Evolutionary conservation across 345 rosid genomes (phyloP).

Genomic region (Gossypium stocksii): DNA sequence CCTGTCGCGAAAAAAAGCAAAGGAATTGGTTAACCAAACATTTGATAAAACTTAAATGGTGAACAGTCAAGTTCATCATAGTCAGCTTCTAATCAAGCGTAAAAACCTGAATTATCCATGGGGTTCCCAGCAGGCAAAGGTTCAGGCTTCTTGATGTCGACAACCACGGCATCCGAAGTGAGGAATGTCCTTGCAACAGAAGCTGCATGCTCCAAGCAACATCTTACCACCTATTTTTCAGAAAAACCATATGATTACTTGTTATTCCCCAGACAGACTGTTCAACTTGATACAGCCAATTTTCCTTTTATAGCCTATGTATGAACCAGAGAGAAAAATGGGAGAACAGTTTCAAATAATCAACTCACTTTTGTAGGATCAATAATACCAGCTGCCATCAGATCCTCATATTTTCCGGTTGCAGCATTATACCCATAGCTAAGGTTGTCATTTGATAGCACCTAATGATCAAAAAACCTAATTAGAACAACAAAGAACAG

Average conservation of each 20-base stretch:
- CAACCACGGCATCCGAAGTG: slow-evolving; percentile 96
- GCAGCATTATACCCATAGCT: slow-evolving; percentile 90
- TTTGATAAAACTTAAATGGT: background rate
- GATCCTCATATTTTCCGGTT: slow-evolving; percentile 87
- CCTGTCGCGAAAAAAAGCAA: background rate
- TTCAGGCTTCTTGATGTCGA: slow-evolving; percentile 94
- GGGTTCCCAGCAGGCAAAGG: slow-evolving; percentile 67
- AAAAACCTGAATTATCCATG: slow-evolving; percentile 88
- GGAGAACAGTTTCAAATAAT: background rate
- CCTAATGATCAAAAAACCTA: slow-evolving; percentile 33
- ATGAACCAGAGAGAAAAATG: background rate
- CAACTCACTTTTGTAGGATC: slow-evolving; percentile 82
- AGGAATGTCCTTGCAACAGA: slow-evolving; percentile 97
- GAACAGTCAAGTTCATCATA: background rate
- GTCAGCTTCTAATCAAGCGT: background rate
- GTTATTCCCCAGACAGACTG: background rate
- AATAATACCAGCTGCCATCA: slow-evolving; percentile 94
- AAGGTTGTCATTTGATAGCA: slow-evolving; percentile 67
- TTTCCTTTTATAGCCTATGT: background rate
- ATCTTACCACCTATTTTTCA: slow-evolving; percentile 79
- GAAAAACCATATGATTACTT: background rate
- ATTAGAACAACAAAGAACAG: background rate
- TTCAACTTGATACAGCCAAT: background rate
- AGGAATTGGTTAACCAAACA: background rate
- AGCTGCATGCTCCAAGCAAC: slow-evolving; percentile 98